Percentiles rank a stretch among this genome's conserved stretches.
These are phyloP conservation scores for Filobasidium wieringae DNA, from an alignment of 768 basidiomycete species.

Conservation along the genomic window DNA sequence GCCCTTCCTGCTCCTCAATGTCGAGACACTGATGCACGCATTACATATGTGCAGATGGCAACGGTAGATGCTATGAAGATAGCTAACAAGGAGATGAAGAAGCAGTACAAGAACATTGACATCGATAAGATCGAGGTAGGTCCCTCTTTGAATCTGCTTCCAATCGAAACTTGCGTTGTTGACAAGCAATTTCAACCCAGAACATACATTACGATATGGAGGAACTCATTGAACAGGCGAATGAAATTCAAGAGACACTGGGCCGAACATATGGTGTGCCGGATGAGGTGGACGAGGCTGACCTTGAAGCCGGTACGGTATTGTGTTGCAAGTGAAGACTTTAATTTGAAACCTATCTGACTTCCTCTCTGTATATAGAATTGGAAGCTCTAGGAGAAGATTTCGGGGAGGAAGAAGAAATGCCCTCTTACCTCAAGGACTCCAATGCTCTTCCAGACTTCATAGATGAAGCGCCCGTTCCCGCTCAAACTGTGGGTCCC, in stretches of 20 bases:
- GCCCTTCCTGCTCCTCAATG: background rate
- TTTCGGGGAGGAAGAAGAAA: constrained; percentile 66
- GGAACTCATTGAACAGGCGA: constrained; percentile 88
- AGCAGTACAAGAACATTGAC: constrained; percentile 93
- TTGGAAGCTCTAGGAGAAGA: constrained; percentile 87
- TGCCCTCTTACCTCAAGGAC: constrained; percentile 67
- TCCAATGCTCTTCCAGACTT: constrained; percentile 84
- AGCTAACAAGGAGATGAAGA: constrained; percentile 91
- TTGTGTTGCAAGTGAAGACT: background rate
- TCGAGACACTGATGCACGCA: no score
- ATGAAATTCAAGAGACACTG: constrained; percentile 91
- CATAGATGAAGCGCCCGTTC: constrained; percentile 73
- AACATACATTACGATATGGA: constrained; percentile 97
- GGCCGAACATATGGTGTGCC: constrained; percentile 91
- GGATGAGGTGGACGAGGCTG: constrained; percentile 94
- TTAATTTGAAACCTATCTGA: background rate
- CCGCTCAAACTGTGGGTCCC: constrained; percentile 37
- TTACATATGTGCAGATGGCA: constrained; percentile 52
- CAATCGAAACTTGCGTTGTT: background rate
- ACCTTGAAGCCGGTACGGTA: constrained; percentile 76
- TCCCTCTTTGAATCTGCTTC: background rate
- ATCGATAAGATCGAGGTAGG: constrained; percentile 95
- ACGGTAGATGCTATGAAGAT: constrained; percentile 91
- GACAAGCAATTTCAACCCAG: constrained; percentile 41
- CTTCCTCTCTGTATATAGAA: constrained; percentile 46